These are phyloP conservation scores for Plasmodium knowlesi DNA, from an alignment of 169 alveolate genomes.

Conservation along the genomic window DNA sequence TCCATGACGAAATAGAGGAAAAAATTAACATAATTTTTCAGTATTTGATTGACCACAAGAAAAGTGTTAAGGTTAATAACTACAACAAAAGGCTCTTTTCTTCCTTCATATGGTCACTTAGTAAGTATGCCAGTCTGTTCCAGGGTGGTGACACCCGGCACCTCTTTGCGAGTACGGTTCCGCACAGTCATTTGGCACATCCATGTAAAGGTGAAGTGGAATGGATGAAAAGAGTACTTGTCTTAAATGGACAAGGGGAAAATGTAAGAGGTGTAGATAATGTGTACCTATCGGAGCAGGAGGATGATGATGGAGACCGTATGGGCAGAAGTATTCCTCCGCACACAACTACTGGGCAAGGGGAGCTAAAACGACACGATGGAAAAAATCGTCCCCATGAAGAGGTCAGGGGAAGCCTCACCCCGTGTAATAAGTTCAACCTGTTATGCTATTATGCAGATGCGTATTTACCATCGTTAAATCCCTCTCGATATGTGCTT, in stretches of 20 bases:
- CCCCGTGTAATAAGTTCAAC: slow-evolving; percentile 8
- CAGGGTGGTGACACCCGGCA: neutral
- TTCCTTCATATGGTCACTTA: slow-evolving; percentile 70
- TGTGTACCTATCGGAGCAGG: neutral
- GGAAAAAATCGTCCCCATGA: neutral
- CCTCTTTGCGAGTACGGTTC: neutral
- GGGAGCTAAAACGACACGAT: neutral
- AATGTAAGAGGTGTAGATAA: neutral
- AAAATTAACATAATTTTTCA: slow-evolving; percentile 37
- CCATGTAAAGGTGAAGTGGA: neutral
- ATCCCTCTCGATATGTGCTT: slow-evolving; percentile 60
- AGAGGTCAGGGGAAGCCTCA: neutral
- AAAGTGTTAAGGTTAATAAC: slow-evolving; percentile 14
- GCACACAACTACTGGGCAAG: neutral
- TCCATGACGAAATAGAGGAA: slow-evolving; percentile 54
- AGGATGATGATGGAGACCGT: neutral
- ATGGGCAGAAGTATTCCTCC: neutral
- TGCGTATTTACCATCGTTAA: slow-evolving; percentile 21
- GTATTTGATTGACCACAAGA: slow-evolving; percentile 25
- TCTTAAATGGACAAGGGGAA: neutral
- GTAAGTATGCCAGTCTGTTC: slow-evolving; percentile 30
- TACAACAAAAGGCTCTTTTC: slow-evolving; percentile 68
- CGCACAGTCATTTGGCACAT: neutral
- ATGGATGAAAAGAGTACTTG: neutral
- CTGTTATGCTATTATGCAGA: slow-evolving; percentile 55